Evolutionary conservation across 768 basidiomycete species (phyloP).

Genomic region (Pisolithus tinctorius): DNA sequence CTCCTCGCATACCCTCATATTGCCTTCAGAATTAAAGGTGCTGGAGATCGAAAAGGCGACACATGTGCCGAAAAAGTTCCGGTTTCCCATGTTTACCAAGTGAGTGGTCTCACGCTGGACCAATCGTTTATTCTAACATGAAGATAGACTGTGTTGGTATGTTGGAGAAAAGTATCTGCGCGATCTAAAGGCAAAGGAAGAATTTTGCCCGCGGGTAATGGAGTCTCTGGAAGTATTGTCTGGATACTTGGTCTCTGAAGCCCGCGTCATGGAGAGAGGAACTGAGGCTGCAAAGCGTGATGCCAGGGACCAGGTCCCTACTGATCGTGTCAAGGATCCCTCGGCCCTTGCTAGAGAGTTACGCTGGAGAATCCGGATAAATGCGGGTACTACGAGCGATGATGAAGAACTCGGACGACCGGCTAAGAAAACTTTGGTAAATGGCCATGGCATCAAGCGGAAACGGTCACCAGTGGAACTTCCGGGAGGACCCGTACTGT

Average conservation of each 20-base stretch:
- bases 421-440: conserved; percentile 18
- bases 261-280: conserved; percentile 62
- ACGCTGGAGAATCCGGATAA: conserved; percentile 70
- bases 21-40: conserved; percentile 67
- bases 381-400: conserved; percentile 57
- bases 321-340: conserved; percentile 77
- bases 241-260: conserved; percentile 75
- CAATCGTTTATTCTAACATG: conserved; percentile 2
- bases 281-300: conserved; percentile 68
- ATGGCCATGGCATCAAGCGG: conserved; percentile 34
- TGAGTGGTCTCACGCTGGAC: conserved; percentile 27
- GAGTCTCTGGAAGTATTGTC: conserved; percentile 66
- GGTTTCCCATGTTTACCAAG: conserved; percentile 80
- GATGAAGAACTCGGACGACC: conserved; percentile 44
- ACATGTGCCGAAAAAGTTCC: conserved; percentile 87
- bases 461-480: conserved; percentile 27
- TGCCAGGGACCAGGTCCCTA: conserved; percentile 73
- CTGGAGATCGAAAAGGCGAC: conserved; percentile 90
- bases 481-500: conserved; percentile 25
- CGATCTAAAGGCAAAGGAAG: conserved; percentile 56
- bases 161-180: conserved; percentile 76
- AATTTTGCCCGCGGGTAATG: conserved; percentile 54
- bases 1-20: conserved; percentile 8
- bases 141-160: conserved; percentile 78
- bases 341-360: conserved; percentile 77